Evolutionary conservation across 1,284 basidiomycete genomes (phyloP), one percentile per base, ranked within the genome.

Genomic region (Porodaedalea pini): DNA sequence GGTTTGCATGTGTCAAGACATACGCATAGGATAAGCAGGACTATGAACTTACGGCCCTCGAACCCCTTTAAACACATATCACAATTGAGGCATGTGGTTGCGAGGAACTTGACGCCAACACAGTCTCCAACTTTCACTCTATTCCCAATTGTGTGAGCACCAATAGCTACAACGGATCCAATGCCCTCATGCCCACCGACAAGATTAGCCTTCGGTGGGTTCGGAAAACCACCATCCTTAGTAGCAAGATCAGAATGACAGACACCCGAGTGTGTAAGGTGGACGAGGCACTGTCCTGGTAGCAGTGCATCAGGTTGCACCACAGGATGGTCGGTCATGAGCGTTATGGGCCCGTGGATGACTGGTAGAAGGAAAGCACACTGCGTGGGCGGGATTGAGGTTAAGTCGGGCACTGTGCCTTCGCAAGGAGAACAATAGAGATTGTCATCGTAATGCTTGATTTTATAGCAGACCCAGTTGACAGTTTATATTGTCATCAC

Each of bases 31-130:
- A 50, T 17, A 64, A 62, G 15, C 62, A 36, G 21, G 44, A 25
- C 2, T n/a, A n/a, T 60, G 62, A 54, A 66, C 65, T 29, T 39
- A 58, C 60, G 51, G 52, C 67, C 68, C 67, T 78, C 77, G 59
- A 68, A 63, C 44, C 68, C 76, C 61, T 65, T 65, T 61, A 67
- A 69, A 66, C 79, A 80, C 69, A 70, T 73, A 58, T 75, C 73
- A 65, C 78, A 80, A 58, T 72, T 65, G 57, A 71, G 68, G 68
- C 78, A 82, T 10, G 72, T 71, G 63, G 75, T 71, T 48, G 75
- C 77, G 57, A 79, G 69, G 75, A 75, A 73, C 62, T 81, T 82
- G 71, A 82, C 73, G 11, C 80, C 79, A 53, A 81, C 79, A 15
- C 71, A 65, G 57, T 78, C 73, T 37, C 78, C 77, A 27, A 77